phyloP scores from a whole-genome alignment of 176 grass and related monocot species.

The Avena eriantha region DNA sequence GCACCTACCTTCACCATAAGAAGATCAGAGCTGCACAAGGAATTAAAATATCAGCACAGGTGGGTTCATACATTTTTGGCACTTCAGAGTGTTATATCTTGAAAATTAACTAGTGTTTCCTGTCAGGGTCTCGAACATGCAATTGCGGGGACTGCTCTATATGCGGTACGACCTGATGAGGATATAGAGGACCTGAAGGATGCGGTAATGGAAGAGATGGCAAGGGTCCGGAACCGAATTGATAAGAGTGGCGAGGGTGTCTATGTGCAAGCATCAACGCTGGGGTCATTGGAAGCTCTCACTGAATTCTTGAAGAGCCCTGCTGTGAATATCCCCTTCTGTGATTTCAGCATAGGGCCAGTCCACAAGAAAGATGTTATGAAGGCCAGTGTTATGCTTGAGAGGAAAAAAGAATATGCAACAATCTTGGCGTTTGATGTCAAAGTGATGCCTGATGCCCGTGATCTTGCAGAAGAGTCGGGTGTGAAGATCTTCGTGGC shows the following conservation, averaged over 20 bases:
- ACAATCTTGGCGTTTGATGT: slow-evolving; percentile 99
- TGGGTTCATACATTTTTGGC: slow-evolving; percentile 34
- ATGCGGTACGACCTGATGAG: slow-evolving; percentile 63
- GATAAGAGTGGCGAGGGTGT: slow-evolving; percentile 89
- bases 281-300: slow-evolving; percentile 90
- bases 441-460: slow-evolving; percentile 94
- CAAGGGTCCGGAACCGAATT: slow-evolving; percentile 77
- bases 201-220: slow-evolving; percentile 86
- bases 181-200: slow-evolving; percentile 77
- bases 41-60: slow-evolving; percentile 94
- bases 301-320: slow-evolving; percentile 86
- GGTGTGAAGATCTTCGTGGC: slow-evolving; percentile 90
- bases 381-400: slow-evolving; percentile 97
- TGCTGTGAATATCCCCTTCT: slow-evolving; percentile 83
- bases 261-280: slow-evolving; percentile 90
- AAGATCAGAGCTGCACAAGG: slow-evolving; percentile 95
- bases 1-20: slow-evolving; percentile 82
- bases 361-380: slow-evolving; percentile 98
- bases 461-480: slow-evolving; percentile 81
- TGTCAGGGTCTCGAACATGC: slow-evolving; percentile 90
- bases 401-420: slow-evolving; percentile 94
- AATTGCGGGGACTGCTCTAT: slow-evolving; percentile 89
- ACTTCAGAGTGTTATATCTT: slow-evolving; percentile 17
- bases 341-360: slow-evolving; percentile 93
- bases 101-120: slow-evolving; percentile 20